Evolutionary conservation across 768 basidiomycete genomes (phyloP).

Genomic region (Boletales sp.): DNA sequence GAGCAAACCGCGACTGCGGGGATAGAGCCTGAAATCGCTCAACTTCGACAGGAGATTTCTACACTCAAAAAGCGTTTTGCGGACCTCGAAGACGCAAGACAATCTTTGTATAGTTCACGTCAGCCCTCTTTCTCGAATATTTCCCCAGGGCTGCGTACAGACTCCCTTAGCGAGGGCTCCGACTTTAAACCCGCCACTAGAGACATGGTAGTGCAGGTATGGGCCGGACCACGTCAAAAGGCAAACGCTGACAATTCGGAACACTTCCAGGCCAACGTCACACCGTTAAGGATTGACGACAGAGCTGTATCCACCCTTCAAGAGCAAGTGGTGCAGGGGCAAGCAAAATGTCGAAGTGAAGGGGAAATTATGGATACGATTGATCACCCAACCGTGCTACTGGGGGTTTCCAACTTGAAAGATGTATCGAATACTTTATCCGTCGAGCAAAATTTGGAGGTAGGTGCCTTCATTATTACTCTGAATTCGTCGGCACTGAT

Average conservation of each 20-base stretch:
- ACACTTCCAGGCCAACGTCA: too few species aligned
- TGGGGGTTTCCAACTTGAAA: background rate
- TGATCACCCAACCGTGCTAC: background rate
- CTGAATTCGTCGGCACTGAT: too few species aligned
- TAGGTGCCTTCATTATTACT: too few species aligned
- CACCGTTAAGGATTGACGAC: too few species aligned
- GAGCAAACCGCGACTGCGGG: background rate
- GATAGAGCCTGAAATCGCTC: background rate
- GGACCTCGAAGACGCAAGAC: background rate
- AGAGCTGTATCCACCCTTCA: background rate
- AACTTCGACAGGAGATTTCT: background rate
- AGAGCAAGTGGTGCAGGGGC: background rate
- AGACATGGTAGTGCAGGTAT: background rate
- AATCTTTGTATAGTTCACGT: background rate
- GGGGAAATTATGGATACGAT: too few species aligned
- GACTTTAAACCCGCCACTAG: background rate
- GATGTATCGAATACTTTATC: background rate
- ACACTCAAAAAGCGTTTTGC: background rate
- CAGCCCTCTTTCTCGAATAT: background rate
- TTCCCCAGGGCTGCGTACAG: background rate
- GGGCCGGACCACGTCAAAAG: background rate
- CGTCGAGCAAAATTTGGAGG: too few species aligned
- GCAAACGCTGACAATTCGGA: too few species aligned
- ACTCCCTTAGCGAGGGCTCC: background rate
- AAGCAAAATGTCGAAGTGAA: background rate